These are phyloP conservation scores for Ceratobasidium sp. DNA, from an alignment of 1,284 basidiomycete genomes.

Conservation along the genomic window DNA sequence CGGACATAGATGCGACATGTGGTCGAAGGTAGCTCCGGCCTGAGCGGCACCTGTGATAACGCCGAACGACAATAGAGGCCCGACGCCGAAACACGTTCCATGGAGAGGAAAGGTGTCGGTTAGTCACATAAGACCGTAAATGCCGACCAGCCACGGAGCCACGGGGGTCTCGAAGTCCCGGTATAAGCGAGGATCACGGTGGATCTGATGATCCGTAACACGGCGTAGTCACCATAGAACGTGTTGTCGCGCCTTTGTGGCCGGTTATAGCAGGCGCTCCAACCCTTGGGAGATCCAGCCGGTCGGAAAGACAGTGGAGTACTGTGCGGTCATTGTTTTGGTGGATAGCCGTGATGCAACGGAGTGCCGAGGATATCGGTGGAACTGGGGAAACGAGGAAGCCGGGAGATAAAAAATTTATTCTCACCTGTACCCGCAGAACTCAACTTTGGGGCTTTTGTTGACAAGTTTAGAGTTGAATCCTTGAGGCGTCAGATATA, in stretches of 20 bases:
- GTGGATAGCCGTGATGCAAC: background rate
- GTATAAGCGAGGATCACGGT: conserved; percentile 1
- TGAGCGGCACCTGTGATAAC: conserved; percentile 15
- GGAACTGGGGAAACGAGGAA: conserved; percentile 1
- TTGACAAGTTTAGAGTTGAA: background rate
- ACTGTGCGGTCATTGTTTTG: conserved; percentile 24
- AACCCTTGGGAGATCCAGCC: conserved; percentile 2
- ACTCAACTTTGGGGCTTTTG: conserved; percentile 92
- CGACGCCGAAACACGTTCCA: conserved; percentile 24
- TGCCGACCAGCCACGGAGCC: conserved; percentile 11
- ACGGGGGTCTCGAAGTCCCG: conserved; percentile 16
- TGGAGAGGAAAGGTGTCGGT: conserved; percentile 6
- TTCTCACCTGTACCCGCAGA: conserved; percentile 92
- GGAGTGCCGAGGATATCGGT: background rate
- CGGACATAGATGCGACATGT: too few relatives aligned
- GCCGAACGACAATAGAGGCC: conserved; percentile 33
- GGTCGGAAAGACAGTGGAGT: background rate
- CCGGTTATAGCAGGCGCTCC: conserved; percentile 20
- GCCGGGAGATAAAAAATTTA: conserved; percentile 2
- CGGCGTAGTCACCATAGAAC: conserved; percentile 19
- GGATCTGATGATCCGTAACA: background rate
- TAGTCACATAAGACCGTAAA: conserved; percentile 9
- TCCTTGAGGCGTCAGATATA: background rate
- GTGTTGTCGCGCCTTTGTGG: conserved; percentile 39
- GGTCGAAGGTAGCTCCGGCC: too few relatives aligned